Evolutionary conservation across 495 filamentous ascomycete genomes (phyloP).

Genomic region (Ascobolus immersus): DNA sequence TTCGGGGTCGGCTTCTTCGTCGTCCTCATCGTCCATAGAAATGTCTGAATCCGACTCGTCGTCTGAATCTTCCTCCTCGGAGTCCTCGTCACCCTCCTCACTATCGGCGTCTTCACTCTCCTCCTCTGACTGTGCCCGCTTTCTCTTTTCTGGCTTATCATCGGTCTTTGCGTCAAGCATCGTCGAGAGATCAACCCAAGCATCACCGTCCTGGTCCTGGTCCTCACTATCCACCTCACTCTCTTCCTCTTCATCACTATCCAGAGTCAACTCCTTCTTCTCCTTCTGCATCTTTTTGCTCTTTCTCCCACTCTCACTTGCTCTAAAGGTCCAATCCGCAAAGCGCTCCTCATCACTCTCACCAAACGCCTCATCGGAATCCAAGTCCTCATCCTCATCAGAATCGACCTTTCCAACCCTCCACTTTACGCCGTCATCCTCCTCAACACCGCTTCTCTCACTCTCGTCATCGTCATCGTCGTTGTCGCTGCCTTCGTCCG

Average conservation of each 20-base stretch:
- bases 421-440: conserved; percentile 80
- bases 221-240: conserved; percentile 16
- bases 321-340: conserved; percentile 46
- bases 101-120: conserved; percentile 26
- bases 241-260: conserved; percentile 6
- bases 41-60: conserved; percentile 26
- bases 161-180: conserved; percentile 14
- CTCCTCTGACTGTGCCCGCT: conserved; percentile 24
- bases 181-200: conserved; percentile 10
- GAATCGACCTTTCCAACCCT: conserved; percentile 46
- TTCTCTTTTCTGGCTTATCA: too few relatives aligned
- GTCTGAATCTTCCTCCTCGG: conserved; percentile 22
- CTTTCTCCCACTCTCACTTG: conserved; percentile 29
- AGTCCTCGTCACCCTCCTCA: conserved; percentile 20
- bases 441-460: conserved; percentile 21
- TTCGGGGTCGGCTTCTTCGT: conserved; percentile 31
- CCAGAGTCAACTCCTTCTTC: conserved; percentile 1
- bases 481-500: conserved; percentile 13
- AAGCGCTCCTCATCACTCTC: conserved; percentile 67
- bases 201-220: conserved; percentile 23
- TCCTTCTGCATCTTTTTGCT: conserved; percentile 1
- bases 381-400: conserved; percentile 60
- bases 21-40: conserved; percentile 28
- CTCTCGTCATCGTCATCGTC: conserved; percentile 24
- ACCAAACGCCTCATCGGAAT: conserved; percentile 83